Percentiles rank a stretch among this genome's conserved stretches.
Evolutionary conservation across 1,139 yeast species (phyloP).

Genomic region (Candida pseudoviswanathii): DNA sequence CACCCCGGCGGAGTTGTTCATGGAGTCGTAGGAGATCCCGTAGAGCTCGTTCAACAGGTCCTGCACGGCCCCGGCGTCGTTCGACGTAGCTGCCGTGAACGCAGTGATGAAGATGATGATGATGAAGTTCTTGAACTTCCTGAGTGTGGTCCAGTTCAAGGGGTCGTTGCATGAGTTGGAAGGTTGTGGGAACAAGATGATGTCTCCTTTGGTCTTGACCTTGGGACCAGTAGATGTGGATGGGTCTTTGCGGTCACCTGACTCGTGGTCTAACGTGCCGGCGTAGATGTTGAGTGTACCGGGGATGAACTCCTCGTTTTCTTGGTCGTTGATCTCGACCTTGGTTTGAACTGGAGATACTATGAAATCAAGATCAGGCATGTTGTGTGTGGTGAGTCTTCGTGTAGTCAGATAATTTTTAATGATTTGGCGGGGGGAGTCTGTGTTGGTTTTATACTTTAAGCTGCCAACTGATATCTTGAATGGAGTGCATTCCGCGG

Average conservation of each 20-base stretch:
- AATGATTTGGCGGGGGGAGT: neutral
- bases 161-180: conserved; percentile 50
- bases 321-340: conserved; percentile 12
- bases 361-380: conserved; percentile 4
- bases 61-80: conserved; percentile 79
- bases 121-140: conserved; percentile 62
- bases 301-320: conserved; percentile 53
- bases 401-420: no score
- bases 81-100: conserved; percentile 80
- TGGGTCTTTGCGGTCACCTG: conserved; percentile 20
- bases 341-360: conserved; percentile 10
- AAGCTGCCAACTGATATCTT: neutral
- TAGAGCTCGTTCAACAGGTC: conserved; percentile 64
- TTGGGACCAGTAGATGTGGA: no score
- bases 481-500: neutral
- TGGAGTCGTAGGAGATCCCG: conserved; percentile 68
- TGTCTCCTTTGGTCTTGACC: conserved; percentile 27
- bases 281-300: conserved; percentile 61
- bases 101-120: conserved; percentile 70
- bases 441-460: no score
- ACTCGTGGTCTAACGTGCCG: conserved; percentile 19
- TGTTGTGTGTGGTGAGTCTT: neutral
- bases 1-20: conserved; percentile 86
- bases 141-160: conserved; percentile 46
- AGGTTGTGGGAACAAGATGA: conserved; percentile 44